Evolutionary conservation across 2,329 filamentous ascomycete genomes (phyloP), one percentile per base, ranked within the genome.

Genomic region (Alternaria postmessia): DNA sequence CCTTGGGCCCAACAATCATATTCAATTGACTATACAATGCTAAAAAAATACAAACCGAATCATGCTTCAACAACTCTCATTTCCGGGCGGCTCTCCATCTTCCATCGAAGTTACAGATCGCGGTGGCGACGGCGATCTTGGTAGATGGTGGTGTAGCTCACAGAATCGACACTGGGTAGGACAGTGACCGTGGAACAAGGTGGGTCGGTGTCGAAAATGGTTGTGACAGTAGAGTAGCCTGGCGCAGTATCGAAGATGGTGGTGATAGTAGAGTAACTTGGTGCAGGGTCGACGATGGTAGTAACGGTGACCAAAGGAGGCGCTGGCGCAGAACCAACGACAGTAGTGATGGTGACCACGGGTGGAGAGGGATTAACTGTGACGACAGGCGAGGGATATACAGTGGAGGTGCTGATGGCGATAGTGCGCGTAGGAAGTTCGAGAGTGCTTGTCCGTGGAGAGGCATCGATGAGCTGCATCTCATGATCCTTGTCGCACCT

Each of bases 1-100:
- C 62, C 63, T 67, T 16, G 51, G 57, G 60, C 57, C 59, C 59
- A 64, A 56, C 44, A 67, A 41, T 47, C 34, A 62, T 58, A 18
- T 57, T 38, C 20, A 38, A 49, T 12, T 36, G 36, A 38, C 46
- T 34, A 49, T 36, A 22, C 32, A 2, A 49, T 14, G 34, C 20
- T 49, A 26, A 49, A 18, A n/a, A n/a, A 49, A 49, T 49, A 49
- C 46, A 49, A 26, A 36, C 20, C 12, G 30, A 49, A 49, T 38
- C 32, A 49, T 26, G 20, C 30, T 38, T 49, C n/a, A 14, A 32
- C 28, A 14, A 20, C 44, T 18, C 26, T 26, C 18, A 20, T 28
- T 22, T 14, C 18, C 1, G 3, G 28, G 18, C 44, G 34, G 30
- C 16, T 36, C 32, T 49, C 9, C 32, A 24, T 16, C 46, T 26